Percentiles rank a stretch among this genome's conserved stretches.
phyloP scores from a whole-genome alignment of 2,329 filamentous ascomycete species.

The Diplocarpon rosae region DNA sequence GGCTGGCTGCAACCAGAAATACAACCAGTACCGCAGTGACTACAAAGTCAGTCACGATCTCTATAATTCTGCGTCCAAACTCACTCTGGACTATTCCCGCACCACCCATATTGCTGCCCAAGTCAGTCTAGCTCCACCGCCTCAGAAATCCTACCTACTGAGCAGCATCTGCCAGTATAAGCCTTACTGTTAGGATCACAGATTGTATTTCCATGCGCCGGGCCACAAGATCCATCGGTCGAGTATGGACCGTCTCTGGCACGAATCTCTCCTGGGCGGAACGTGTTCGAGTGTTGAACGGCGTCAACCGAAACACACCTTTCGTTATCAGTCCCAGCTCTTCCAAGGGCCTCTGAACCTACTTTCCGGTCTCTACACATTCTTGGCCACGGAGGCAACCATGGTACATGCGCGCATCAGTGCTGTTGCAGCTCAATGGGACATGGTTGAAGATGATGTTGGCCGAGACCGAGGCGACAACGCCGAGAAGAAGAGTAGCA shows the following conservation, averaged over 20 bases:
- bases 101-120: constrained; percentile 28
- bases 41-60: constrained; percentile 9
- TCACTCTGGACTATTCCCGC: constrained; percentile 31
- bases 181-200: constrained; percentile 34
- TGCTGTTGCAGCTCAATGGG: constrained; percentile 32
- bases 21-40: constrained; percentile 30
- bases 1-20: constrained; percentile 29
- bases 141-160: constrained; percentile 16
- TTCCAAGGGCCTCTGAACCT: constrained; percentile 3
- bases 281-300: constrained; percentile 11
- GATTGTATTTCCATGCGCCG: constrained; percentile 19
- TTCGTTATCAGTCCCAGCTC: constrained; percentile 3
- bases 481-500: constrained; percentile 20
- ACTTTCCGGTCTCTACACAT: constrained; percentile 20
- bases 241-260: constrained; percentile 28
- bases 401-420: constrained; percentile 21
- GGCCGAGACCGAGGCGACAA: constrained; percentile 30
- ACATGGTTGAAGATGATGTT: constrained; percentile 39
- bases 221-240: constrained; percentile 29
- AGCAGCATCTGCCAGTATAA: constrained; percentile 36
- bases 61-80: background rate
- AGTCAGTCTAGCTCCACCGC: constrained; percentile 4
- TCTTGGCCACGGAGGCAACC: constrained; percentile 26
- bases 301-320: constrained; percentile 20
- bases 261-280: constrained; percentile 8